A percentile compares a stretch with the other conserved stretches of the same genome.
Evolutionary conservation across 129 eudicot genomes (phyloP).

Genomic region (Ambrosia trifida): DNA sequence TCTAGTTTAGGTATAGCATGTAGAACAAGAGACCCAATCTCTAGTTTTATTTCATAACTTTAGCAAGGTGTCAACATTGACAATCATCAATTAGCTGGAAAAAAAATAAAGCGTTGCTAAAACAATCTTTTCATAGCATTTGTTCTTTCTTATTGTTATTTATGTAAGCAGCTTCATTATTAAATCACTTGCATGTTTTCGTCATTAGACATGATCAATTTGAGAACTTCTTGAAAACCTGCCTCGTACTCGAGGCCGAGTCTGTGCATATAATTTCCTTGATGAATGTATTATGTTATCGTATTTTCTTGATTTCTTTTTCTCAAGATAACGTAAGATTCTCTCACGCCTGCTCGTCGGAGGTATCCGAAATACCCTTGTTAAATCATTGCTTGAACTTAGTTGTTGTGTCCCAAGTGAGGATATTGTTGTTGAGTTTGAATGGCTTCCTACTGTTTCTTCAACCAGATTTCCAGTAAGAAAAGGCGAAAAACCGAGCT

Average conservation of each 20-base stretch:
- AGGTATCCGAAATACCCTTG: constrained; percentile 5
- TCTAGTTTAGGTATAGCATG: too few species aligned
- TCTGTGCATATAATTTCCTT: constrained; percentile 36
- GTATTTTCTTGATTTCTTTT: constrained; percentile 40
- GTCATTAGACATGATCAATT: background rate
- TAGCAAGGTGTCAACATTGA: too few species aligned
- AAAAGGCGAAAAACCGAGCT: constrained; percentile 15
- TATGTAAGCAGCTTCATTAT: background rate
- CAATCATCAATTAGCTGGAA: too few species aligned
- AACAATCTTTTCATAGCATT: background rate
- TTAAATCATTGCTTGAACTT: constrained; percentile 10
- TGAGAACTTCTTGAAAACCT: constrained; percentile 33
- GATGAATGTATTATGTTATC: constrained; percentile 26
- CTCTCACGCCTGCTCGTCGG: constrained; percentile 35
- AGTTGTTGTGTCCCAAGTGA: constrained; percentile 26
- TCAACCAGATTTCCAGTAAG: constrained; percentile 8
- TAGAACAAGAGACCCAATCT: background rate
- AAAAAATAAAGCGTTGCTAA: background rate
- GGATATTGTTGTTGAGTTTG: constrained; percentile 33
- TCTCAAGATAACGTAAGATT: constrained; percentile 34
- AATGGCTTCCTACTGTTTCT: constrained; percentile 26
- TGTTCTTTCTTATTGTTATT: background rate
- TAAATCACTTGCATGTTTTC: background rate
- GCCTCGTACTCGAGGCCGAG: constrained; percentile 31
- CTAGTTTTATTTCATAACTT: too few species aligned